Percentiles rank a stretch among this genome's conserved stretches.
These are phyloP conservation scores for Raffaelea deltoideospora DNA, from an alignment of 2,329 filamentous ascomycete genomes.

Conservation along the genomic window DNA sequence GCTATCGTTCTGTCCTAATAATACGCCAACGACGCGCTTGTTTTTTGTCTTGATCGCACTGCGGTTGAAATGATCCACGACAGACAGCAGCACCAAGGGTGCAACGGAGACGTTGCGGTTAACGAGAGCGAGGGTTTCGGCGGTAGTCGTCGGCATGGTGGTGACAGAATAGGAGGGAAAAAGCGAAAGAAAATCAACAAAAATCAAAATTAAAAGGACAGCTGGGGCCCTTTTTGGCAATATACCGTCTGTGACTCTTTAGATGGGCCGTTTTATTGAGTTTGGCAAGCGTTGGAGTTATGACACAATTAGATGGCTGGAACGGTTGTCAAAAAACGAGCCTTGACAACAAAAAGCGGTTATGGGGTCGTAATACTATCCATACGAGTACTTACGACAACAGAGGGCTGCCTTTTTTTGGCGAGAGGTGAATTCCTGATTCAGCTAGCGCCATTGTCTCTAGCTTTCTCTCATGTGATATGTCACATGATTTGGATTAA, in stretches of 20 bases:
- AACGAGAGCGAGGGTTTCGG: slow-evolving; percentile 89
- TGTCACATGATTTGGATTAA: background rate
- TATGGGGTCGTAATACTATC: slow-evolving; percentile 11
- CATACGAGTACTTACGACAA: no score
- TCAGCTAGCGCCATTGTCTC: slow-evolving; percentile 8
- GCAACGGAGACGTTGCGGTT: slow-evolving; percentile 92
- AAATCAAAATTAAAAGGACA: no score
- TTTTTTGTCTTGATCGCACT: slow-evolving; percentile 73
- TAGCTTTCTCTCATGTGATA: background rate
- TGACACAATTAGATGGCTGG: no score
- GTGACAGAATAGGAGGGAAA: no score
- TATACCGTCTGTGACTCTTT: no score
- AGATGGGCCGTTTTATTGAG: no score
- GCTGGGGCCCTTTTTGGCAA: no score
- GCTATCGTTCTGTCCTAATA: slow-evolving; percentile 90
- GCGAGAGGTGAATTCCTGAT: slow-evolving; percentile 9
- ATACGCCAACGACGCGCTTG: slow-evolving; percentile 81
- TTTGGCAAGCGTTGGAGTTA: no score
- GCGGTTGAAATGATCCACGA: slow-evolving; percentile 95
- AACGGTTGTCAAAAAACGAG: no score
- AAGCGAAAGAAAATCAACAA: no score
- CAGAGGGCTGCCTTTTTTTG: slow-evolving; percentile 10
- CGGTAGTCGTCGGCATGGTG: slow-evolving; percentile 88
- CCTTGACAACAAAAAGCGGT: background rate
- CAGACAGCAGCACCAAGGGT: slow-evolving; percentile 91